phyloP scores from a whole-genome alignment of 345 rosid genomes.

The Tarenaya hassleriana region DNA sequence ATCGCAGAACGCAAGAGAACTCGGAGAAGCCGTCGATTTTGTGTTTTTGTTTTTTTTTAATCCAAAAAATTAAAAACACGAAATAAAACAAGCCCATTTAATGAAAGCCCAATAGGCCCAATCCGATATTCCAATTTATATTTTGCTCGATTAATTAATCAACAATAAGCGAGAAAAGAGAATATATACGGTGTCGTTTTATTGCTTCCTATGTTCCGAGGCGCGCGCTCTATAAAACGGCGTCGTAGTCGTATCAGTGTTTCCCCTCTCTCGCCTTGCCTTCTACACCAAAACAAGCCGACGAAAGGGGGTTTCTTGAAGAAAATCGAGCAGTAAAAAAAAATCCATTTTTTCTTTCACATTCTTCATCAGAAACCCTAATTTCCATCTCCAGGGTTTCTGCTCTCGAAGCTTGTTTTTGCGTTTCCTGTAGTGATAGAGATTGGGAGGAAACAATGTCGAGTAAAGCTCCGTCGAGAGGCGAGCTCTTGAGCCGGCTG shows the following conservation, averaged over 20 bases:
- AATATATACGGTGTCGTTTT: too few relatives aligned
- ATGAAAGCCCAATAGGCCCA: conserved; percentile 22
- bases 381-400: conserved; percentile 18
- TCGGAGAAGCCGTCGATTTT: too few relatives aligned
- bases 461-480: conserved; percentile 33
- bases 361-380: conserved; percentile 16
- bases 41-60: background rate
- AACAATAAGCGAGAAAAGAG: too few relatives aligned
- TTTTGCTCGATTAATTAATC: too few relatives aligned
- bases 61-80: background rate
- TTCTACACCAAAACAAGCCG: conserved; percentile 17
- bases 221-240: too few relatives aligned
- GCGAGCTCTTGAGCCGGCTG: conserved; percentile 64
- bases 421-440: background rate
- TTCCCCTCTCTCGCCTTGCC: conserved; percentile 15
- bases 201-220: too few relatives aligned
- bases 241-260: background rate
- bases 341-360: conserved; percentile 1
- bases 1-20: conserved; percentile 19
- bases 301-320: conserved; percentile 15
- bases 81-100: background rate
- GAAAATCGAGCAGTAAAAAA: conserved; percentile 5
- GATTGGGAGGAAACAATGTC: conserved; percentile 30
- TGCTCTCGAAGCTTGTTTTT: background rate
- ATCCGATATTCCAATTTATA: background rate